Evolutionary conservation across 2,329 filamentous ascomycete species (phyloP).

Genomic region (Amauroascus verrucosus): DNA sequence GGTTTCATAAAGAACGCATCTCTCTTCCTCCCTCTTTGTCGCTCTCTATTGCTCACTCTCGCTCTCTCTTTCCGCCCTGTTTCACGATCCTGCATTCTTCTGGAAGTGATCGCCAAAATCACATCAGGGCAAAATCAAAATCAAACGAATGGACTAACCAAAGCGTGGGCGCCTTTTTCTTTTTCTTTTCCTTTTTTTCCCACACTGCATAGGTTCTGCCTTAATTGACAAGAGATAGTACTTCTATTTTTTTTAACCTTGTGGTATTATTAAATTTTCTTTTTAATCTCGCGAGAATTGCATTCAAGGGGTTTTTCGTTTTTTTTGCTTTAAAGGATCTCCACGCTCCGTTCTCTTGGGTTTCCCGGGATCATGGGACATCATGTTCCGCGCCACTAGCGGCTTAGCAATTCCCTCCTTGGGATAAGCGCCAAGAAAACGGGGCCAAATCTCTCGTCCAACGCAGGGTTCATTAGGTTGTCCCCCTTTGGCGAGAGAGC

Average conservation of each 20-base stretch:
- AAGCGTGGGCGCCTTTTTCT: neutral
- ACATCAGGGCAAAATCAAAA: too few species aligned
- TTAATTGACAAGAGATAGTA: neutral
- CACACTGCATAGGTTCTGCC: neutral
- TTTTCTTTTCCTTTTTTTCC: neutral
- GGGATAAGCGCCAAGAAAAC: slow-evolving; percentile 4
- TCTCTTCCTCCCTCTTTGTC: neutral
- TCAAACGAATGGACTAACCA: neutral
- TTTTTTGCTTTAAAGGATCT: slow-evolving; percentile 6
- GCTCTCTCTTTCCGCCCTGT: neutral
- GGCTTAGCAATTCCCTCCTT: slow-evolving; percentile 2
- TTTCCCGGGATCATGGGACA: slow-evolving; percentile 10
- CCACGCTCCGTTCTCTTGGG: slow-evolving; percentile 9
- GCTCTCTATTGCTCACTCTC: too few species aligned
- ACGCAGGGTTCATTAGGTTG: neutral
- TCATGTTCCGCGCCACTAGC: slow-evolving; percentile 9
- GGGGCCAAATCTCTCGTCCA: neutral
- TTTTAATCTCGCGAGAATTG: too few species aligned
- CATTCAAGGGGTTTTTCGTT: too few species aligned
- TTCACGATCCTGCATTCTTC: slow-evolving; percentile 7
- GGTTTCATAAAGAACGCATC: neutral
- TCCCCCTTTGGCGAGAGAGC: neutral
- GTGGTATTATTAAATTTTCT: too few species aligned
- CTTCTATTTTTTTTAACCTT: too few species aligned
- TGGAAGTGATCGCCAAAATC: slow-evolving; percentile 7